Percentiles rank a stretch among this genome's conserved stretches.
Evolutionary conservation across 192 early-diverging fungal species (phyloP).

Genomic region (Umbelopsis isabellina): DNA sequence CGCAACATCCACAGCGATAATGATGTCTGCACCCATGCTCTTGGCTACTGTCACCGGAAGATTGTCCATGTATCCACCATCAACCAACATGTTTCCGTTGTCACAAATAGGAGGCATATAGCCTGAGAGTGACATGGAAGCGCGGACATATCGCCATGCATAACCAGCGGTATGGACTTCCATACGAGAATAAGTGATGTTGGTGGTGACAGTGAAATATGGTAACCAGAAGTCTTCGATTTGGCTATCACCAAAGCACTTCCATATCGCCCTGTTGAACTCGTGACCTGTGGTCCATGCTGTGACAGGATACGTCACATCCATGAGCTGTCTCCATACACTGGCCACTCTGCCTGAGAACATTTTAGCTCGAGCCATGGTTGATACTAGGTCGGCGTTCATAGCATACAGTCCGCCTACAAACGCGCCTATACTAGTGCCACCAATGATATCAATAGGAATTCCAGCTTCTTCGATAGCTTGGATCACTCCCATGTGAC

Average conservation of each 20-base stretch:
- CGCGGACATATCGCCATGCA: constrained; percentile 96
- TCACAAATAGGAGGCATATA: constrained; percentile 96
- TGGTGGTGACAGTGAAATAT: constrained; percentile 93
- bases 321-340: constrained; percentile 88
- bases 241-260: constrained; percentile 87
- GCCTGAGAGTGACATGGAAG: constrained; percentile 96
- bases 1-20: constrained; percentile 96
- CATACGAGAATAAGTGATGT: constrained; percentile 94
- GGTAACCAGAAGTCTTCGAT: constrained; percentile 99
- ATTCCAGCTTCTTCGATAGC: constrained; percentile 97
- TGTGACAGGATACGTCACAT: constrained; percentile 94
- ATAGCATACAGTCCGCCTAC: constrained; percentile 93
- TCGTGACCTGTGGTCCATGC: constrained; percentile 92
- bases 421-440: constrained; percentile 97
- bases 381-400: constrained; percentile 84
- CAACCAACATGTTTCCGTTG: constrained; percentile 95
- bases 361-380: constrained; percentile 83
- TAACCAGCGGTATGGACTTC: constrained; percentile 92
- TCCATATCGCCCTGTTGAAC: constrained; percentile 97
- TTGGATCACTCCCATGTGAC: constrained; percentile 89
- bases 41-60: constrained; percentile 82
- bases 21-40: constrained; percentile 80
- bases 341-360: constrained; percentile 80
- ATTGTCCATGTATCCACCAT: constrained; percentile 98
- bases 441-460: constrained; percentile 97